Base-by-base conservation (phyloP, 1,139 yeast genomes). In the Yamadazyma taylorii region DNA sequence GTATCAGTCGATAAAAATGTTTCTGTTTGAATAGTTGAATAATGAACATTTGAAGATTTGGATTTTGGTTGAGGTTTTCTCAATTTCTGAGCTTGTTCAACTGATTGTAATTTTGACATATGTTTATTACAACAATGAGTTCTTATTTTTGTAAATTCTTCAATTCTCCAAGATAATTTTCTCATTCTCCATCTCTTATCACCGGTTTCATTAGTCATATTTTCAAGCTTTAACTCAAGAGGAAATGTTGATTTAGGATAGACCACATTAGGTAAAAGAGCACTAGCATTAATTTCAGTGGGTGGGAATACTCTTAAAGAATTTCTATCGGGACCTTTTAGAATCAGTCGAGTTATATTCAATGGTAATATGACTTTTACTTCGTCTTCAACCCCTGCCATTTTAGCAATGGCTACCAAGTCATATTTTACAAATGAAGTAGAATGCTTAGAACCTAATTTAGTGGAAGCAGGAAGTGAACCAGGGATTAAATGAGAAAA, bases 241-340 rank as follows among this genome's bases (percentile, higher is more conserved):
- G 94, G 85, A 53, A 92, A 87, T 0, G 82, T 72, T 0, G 96
- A 85, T 52, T 86, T 84, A 9, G 98, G 98, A 56, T 86, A 86
- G 15, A 87, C 76, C 12, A 88, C 95, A 45, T 86, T 85, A 2
- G 98, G 98, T 33, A 92, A 66, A 4, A 84, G 84, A 3, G 95
- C 90, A 28, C 84, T 78, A 3, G 96, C 95, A 3, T 87, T 82
- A 27, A 92, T 83, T 34, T 85, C 87, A 0, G 97, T 92, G 3
- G 99, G 97, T 1, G 98, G 98, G 59, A 92, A 92, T 1, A 94
- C 88, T 42, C 99, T 73, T 29, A 88, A 65, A 1, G 96, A 87
- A 55, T 86, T 88, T 47, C 89, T 74, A 56, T 90, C 97, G 3
- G 88, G 86, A 8, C 94, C 94, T 29, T 89, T 71, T 30, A 87